Percentiles rank a stretch among this genome's conserved stretches.
phyloP scores from a whole-genome alignment of 371 early-diverging fungal species.

The Mortierella polycephala region DNA sequence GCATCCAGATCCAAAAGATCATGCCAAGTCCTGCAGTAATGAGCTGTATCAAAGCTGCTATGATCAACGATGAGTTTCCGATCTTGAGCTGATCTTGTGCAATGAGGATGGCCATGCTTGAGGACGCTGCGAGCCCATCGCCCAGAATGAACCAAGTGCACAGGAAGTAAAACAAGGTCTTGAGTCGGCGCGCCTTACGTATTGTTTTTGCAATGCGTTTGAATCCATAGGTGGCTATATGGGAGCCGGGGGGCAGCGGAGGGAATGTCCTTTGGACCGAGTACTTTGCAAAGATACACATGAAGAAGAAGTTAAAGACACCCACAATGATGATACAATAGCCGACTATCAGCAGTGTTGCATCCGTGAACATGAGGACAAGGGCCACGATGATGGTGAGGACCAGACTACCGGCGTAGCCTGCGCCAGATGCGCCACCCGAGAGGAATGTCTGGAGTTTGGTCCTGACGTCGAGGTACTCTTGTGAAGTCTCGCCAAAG shows the following conservation, averaged over 20 bases:
- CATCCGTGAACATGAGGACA: constrained; percentile 24
- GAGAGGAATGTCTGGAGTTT: constrained; percentile 42
- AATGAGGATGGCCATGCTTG: constrained; percentile 47
- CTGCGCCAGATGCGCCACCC: constrained; percentile 42
- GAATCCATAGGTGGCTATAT: constrained; percentile 27
- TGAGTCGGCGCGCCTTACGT: constrained; percentile 30
- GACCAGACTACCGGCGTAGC: constrained; percentile 34
- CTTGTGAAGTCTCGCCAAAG: constrained; percentile 23
- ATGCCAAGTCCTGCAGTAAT: constrained; percentile 31
- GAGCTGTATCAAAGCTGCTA: constrained; percentile 31
- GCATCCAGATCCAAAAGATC: constrained; percentile 45
- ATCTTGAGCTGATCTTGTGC: constrained; percentile 38
- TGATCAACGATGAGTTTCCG: constrained; percentile 24
- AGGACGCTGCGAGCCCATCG: constrained; percentile 31
- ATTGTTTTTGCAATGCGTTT: constrained; percentile 38
- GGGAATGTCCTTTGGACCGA: constrained; percentile 39
- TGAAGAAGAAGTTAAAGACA: constrained; percentile 16
- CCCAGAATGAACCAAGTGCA: constrained; percentile 46
- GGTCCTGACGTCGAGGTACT: constrained; percentile 31
- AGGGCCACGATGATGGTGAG: constrained; percentile 34
- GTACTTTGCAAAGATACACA: constrained; percentile 14
- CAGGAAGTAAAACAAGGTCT: constrained; percentile 39
- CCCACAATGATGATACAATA: constrained; percentile 37
- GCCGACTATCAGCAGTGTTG: constrained; percentile 19
- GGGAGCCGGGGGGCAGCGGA: constrained; percentile 30